Evolutionary conservation across 371 early-diverging fungal genomes (phyloP).

Genomic region (Rhizopus delemar): DNA sequence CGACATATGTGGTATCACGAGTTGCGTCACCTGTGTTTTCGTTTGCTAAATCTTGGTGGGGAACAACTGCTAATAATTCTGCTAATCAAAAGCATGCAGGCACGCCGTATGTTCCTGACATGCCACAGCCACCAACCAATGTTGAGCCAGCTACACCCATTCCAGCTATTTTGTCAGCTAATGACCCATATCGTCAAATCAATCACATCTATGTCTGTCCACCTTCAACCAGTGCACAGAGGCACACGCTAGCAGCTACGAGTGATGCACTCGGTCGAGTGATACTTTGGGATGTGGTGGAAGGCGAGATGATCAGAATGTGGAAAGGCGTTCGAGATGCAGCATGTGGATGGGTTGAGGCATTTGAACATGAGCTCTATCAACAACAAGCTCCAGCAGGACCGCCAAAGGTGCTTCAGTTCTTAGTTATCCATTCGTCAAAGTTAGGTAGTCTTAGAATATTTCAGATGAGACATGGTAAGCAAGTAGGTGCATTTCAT

Average conservation of each 20-base stretch:
- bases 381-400: not conserved
- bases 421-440: constrained; percentile 62
- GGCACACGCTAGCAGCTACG: constrained; percentile 57
- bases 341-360: constrained; percentile 64
- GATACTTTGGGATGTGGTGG: constrained; percentile 57
- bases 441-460: constrained; percentile 59
- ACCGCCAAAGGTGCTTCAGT: constrained; percentile 36
- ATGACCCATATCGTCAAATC: constrained; percentile 54
- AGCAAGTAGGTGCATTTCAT: constrained; percentile 60
- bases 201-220: constrained; percentile 53
- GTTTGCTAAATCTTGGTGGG: constrained; percentile 66
- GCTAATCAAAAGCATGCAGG: constrained; percentile 8
- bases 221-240: constrained; percentile 45
- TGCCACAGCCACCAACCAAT: constrained; percentile 37
- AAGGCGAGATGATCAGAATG: constrained; percentile 64
- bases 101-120: constrained; percentile 48
- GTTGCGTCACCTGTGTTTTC: constrained; percentile 63
- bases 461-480: constrained; percentile 64
- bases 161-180: constrained; percentile 43
- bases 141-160: constrained; percentile 62
- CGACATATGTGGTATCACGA: constrained; percentile 57
- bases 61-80: not conserved
- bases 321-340: constrained; percentile 72
- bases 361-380: constrained; percentile 30
- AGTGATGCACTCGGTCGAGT: constrained; percentile 68